Evolutionary conservation across 2,329 filamentous ascomycete genomes (phyloP).

Genomic region (Xylariaceae sp.): DNA sequence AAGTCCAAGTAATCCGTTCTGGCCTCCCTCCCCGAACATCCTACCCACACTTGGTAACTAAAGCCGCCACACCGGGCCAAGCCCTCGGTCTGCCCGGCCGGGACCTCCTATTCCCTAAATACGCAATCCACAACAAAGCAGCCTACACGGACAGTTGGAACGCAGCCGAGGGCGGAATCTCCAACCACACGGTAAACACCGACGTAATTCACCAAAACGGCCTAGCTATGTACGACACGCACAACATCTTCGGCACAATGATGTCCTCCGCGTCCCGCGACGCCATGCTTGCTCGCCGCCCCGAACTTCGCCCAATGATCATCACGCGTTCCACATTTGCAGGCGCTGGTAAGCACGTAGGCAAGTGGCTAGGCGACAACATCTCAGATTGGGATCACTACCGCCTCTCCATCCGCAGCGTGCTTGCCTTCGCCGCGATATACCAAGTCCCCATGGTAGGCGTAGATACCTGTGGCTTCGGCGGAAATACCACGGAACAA

Average conservation of each 20-base stretch:
- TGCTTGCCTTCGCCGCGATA: conserved; percentile 60
- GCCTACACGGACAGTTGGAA: conserved; percentile 43
- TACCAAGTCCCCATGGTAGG: conserved; percentile 70
- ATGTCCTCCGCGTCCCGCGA: conserved; percentile 66
- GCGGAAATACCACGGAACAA: conserved; percentile 60
- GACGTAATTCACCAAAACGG: conserved; percentile 68
- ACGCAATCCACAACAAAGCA: conserved; percentile 62
- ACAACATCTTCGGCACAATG: conserved; percentile 75
- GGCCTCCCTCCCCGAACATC: conserved; percentile 30
- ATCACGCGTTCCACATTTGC: conserved; percentile 77
- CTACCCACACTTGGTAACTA: conserved; percentile 18
- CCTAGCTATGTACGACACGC: conserved; percentile 68
- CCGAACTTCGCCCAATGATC: conserved; percentile 62
- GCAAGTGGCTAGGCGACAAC: conserved; percentile 62
- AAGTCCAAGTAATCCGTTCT: conserved; percentile 16
- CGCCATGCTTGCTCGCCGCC: conserved; percentile 66
- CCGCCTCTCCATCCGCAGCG: conserved; percentile 54
- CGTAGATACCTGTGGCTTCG: conserved; percentile 76
- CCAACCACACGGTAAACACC: conserved; percentile 62
- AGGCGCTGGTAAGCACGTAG: conserved; percentile 63
- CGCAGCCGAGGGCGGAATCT: conserved; percentile 44
- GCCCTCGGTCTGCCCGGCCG: conserved; percentile 59
- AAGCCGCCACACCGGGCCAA: conserved; percentile 34
- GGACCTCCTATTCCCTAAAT: conserved; percentile 63
- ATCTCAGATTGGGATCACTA: conserved; percentile 57